Base-by-base conservation (phyloP, 2,329 filamentous ascomycete genomes). In the Ophiostoma sp. region DNA sequence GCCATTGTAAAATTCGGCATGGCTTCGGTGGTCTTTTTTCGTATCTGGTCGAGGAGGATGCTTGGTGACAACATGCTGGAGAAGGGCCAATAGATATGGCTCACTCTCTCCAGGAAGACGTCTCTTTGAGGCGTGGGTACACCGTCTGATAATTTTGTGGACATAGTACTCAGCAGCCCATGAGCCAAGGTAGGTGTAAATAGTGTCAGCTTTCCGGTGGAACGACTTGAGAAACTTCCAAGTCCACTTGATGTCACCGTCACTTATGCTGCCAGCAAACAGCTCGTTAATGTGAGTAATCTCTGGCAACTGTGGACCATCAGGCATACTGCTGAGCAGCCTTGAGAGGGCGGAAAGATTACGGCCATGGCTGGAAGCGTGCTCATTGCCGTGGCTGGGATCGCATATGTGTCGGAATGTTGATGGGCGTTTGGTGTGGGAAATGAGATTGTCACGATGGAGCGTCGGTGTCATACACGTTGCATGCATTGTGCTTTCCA, bases 121-220 rank as follows among this genome's bases (percentile, higher is more conserved):
- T 3, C 22, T 48, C 1, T 39, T 45, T 1, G 64, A 19, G 1
- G 50, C 61, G n/a, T 70, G 48, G 75, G 6, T 42, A 71, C 12
- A 69, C 61, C 79, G 77, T 1, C 75, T 80, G 11, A 89, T 82
- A 3, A 86, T 85, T 50, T 82, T 83, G 70, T 81, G 81, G 31
- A 94, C 87, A 78, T 90, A 94, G 69, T 86, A 87, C 68, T 94
- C 90, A 0, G 87, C 87, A 0, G 91, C 91, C 91, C 91, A 95
- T 1, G 83, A 76, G 0, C 93, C 93, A 3, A 94, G 84, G 63
- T 92, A 86, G 2, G 78, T 76, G 28, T 83, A 83, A 0, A 94
- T 84, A 17, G 85, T 84, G 0, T 75, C 64, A 15, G 86, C 84
- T 42, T 86, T 88, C 1, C 83, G 82, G 59, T 83, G 82, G 8